These are phyloP conservation scores for Helichrysum umbraculigerum DNA, from an alignment of 129 eudicot species.

Conservation along the genomic window DNA sequence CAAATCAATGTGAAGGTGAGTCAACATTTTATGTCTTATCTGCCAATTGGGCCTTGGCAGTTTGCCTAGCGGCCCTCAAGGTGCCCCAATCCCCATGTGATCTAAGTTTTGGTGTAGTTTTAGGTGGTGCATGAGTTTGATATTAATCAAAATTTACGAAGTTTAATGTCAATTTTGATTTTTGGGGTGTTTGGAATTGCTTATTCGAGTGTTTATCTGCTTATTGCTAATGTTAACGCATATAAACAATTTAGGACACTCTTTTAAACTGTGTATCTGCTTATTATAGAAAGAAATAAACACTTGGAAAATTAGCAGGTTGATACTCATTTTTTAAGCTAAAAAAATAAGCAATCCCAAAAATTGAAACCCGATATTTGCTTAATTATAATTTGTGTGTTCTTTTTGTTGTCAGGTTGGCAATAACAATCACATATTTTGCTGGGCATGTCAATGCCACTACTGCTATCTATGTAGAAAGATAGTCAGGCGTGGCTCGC, in stretches of 20 bases:
- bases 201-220: not conserved
- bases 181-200: not conserved
- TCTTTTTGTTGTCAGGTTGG: conserved; percentile 47
- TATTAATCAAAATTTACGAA: too few species aligned
- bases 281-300: too few species aligned
- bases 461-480: conserved; percentile 76
- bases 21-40: not conserved
- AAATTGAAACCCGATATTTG: not conserved
- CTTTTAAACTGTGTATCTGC: too few species aligned
- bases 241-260: too few species aligned
- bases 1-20: conserved; percentile 70
- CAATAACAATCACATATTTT: conserved; percentile 87
- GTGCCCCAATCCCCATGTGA: not conserved
- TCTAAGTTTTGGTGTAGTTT: not conserved
- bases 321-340: too few species aligned
- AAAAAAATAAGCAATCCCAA: not conserved
- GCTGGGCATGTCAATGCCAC: conserved; percentile 89
- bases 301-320: too few species aligned
- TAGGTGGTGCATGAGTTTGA: not conserved
- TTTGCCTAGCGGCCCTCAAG: not conserved
- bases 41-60: too few species aligned
- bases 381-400: not conserved
- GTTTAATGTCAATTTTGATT: not conserved
- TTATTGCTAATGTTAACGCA: not conserved
- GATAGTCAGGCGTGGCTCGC: conserved; percentile 60